Conservation (phyloP, 179 eudicot species). For the Dionaea muscipula region DNA sequence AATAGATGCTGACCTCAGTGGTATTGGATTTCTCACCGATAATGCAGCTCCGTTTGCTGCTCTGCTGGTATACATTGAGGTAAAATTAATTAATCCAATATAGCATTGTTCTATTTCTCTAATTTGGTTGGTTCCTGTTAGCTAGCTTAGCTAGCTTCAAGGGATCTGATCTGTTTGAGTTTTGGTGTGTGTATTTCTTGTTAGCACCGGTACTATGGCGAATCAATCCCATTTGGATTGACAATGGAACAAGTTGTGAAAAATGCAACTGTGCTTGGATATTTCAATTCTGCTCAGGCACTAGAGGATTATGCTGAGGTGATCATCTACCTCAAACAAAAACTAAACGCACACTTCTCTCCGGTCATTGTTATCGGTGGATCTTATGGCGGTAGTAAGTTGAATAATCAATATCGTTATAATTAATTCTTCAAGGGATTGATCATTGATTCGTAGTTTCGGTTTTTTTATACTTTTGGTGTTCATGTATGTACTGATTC, state of each 20-base stretch:
- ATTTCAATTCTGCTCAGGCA: slow-evolving; percentile 42
- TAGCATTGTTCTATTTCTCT: neutral
- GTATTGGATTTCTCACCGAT: slow-evolving; percentile 27
- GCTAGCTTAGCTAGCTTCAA: neutral
- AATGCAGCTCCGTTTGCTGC: slow-evolving; percentile 36
- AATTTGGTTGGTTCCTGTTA: neutral
- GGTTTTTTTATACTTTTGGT: too few species aligned
- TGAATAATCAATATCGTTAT: too few species aligned
- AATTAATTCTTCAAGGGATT: too few species aligned
- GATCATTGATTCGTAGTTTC: too few species aligned
- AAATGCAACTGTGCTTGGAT: slow-evolving; percentile 24
- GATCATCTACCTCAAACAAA: slow-evolving; percentile 20
- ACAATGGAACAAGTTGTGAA: slow-evolving; percentile 16
- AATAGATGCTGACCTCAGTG: slow-evolving; percentile 12
- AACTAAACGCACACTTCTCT: slow-evolving; percentile 19
- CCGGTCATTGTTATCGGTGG: slow-evolving; percentile 40
- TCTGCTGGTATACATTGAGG: slow-evolving; percentile 44
- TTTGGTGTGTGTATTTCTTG: neutral
- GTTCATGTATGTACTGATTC: too few species aligned
- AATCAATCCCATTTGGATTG: slow-evolving; percentile 27
- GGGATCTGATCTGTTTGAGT: neutral
- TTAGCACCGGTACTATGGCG: slow-evolving; percentile 29
- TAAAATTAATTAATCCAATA: slow-evolving; percentile 11
- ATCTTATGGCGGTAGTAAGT: slow-evolving; percentile 45
- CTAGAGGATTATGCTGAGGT: slow-evolving; percentile 43